Percentiles rank a stretch among this genome's conserved stretches.
phyloP scores from a whole-genome alignment of 2,329 filamentous ascomycete genomes.

The Nannizzia gypsea region DNA sequence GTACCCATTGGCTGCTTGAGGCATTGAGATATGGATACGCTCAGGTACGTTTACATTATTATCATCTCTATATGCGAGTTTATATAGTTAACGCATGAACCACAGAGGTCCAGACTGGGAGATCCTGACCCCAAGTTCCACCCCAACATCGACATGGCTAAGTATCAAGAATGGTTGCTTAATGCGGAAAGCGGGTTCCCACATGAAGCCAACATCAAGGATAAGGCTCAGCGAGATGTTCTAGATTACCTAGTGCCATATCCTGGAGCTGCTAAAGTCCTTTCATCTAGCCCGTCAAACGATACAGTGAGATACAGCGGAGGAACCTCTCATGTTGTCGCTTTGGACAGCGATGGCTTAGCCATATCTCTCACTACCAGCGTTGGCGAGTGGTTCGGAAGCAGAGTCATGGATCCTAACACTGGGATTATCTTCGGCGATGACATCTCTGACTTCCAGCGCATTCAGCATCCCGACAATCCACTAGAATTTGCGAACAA shows the following conservation, averaged over 20 bases:
- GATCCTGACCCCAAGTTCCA: conserved; percentile 64
- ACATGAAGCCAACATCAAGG: not conserved
- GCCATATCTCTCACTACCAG: conserved; percentile 76
- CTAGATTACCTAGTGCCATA: not conserved
- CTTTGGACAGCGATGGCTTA: conserved; percentile 60
- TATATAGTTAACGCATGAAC: not conserved
- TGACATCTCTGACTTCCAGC: conserved; percentile 67
- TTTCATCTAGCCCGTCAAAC: conserved; percentile 43
- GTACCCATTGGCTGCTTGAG: conserved; percentile 72
- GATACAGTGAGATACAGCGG: conserved; percentile 15
- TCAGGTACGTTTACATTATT: conserved; percentile 22
- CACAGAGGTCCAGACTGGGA: conserved; percentile 59
- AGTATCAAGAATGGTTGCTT: not conserved
- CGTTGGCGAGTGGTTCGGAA: conserved; percentile 75
- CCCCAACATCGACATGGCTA: conserved; percentile 13
- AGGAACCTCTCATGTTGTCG: conserved; percentile 44
- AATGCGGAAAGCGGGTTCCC: not conserved
- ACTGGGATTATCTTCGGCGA: conserved; percentile 68
- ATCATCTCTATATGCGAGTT: not conserved
- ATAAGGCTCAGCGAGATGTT: not conserved
- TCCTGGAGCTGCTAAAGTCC: not conserved
- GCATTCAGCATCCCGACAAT: conserved; percentile 42
- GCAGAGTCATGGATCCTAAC: conserved; percentile 61
- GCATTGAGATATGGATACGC: conserved; percentile 84
- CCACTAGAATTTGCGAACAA: conserved; percentile 45